Evolutionary conservation across 2,329 filamentous ascomycete genomes (phyloP).

Genomic region (Colletotrichum chrysophilum): DNA sequence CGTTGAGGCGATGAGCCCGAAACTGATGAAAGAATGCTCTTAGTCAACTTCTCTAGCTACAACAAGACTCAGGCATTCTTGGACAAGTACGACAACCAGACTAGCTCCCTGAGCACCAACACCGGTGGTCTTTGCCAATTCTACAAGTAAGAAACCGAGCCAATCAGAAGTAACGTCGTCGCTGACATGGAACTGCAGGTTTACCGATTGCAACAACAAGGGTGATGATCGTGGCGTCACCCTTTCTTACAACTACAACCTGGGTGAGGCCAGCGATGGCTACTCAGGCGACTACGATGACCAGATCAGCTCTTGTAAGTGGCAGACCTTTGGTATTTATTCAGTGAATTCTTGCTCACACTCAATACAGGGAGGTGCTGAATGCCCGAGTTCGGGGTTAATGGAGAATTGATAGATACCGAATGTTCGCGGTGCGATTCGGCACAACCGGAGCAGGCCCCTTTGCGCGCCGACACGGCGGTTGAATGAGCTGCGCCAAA

Average conservation of each 20-base stretch:
- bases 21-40: neutral
- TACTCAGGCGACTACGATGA: slow-evolving; percentile 16
- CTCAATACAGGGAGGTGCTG: slow-evolving; percentile 9
- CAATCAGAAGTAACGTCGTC: neutral
- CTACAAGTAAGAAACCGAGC: neutral
- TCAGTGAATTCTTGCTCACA: neutral
- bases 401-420: neutral
- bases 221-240: slow-evolving; percentile 11
- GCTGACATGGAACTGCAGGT: neutral
- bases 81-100: slow-evolving; percentile 14
- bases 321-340: neutral
- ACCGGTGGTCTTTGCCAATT: slow-evolving; percentile 14
- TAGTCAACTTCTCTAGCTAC: slow-evolving; percentile 7
- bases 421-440: neutral
- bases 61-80: slow-evolving; percentile 1
- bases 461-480: neutral
- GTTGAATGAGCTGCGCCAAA: neutral
- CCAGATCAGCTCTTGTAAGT: slow-evolving; percentile 18
- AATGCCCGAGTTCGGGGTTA: neutral
- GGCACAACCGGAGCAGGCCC: neutral
- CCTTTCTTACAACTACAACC: slow-evolving; percentile 12
- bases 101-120: slow-evolving; percentile 9
- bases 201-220: slow-evolving; percentile 4
- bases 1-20: neutral
- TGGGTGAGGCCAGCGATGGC: neutral